Base-by-base conservation (phyloP, 1,139 yeast species). In the Hyphopichia burtonii region DNA sequence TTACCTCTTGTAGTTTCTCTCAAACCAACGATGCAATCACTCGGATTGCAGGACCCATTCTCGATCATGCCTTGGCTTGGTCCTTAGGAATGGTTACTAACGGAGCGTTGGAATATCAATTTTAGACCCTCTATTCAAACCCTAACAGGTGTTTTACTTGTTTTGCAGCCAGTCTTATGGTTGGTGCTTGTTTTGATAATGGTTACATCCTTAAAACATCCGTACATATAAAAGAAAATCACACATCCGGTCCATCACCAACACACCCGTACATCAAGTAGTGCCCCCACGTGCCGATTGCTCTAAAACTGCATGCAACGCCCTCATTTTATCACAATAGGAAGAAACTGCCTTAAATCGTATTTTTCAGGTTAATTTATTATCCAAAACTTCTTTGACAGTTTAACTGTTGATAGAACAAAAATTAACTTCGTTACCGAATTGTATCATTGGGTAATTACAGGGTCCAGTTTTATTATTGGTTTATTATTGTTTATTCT, bases 91-190 rank as follows among this genome's bases (percentile, higher is more conserved):
- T 60, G 64, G 51, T 56, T 58, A 75, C 77, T 78, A 78, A 78
- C 83, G 83, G 83, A 78, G 83, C 82, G 78, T 76, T 77, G 83
- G 81, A 43, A 78, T 51, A 77, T 50, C 50, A 55, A 67, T n/a
- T 36, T 9, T 35, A 34, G 12, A 25, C 7, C 12, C 11, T 11
- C n/a, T 25, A 25, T 25, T 25, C 28, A 25, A n/a, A n/a, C 34
- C n/a, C 4, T 31, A 12, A 12, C 36, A 16, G 11, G 25, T 19
- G 25, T 15, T 20, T 20, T 33, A 6, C 27, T 33, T n/a, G 31
- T 28, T 28, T 28, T 25, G 28, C 28, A 25, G 28, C 28, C 28
- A 25, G 11, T 25, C n/a, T 7, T 25, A 12, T 25, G 7, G 4
- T 25, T 9, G 11, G 28, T 4, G 4, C 4, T 25, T 25, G 28